Percentiles rank a stretch among this genome's conserved stretches.
Conservation (phyloP, 768 basidiomycete species). For the Auricularia heimuer region DNA sequence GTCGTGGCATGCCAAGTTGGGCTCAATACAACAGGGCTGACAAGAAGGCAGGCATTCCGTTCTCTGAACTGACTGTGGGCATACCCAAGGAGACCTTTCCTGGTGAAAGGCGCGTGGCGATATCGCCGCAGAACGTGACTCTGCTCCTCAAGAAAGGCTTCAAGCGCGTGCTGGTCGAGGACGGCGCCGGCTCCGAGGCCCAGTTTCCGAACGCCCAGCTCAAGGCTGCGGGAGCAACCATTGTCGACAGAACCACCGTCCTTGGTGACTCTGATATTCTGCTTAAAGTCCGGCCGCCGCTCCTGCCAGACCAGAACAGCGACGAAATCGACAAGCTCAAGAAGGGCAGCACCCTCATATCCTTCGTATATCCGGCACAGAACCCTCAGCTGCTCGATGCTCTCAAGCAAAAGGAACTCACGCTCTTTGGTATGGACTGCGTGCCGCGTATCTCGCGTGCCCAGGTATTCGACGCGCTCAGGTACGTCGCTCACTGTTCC, state of each 20-base stretch:
- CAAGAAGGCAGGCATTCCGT: conserved; percentile 39
- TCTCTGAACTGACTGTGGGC: conserved; percentile 64
- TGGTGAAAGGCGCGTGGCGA: conserved; percentile 68
- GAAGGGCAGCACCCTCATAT: conserved; percentile 70
- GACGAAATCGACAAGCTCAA: conserved; percentile 55
- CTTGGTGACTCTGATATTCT: conserved; percentile 63
- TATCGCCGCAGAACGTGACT: conserved; percentile 71
- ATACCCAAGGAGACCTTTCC: conserved; percentile 70
- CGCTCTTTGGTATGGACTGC: conserved; percentile 83
- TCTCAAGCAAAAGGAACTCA: conserved; percentile 55
- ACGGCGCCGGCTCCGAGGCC: conserved; percentile 56
- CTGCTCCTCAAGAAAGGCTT: conserved; percentile 80
- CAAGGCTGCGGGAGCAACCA: conserved; percentile 62
- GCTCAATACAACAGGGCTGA: neutral
- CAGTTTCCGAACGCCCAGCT: conserved; percentile 80
- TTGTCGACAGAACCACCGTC: conserved; percentile 66
- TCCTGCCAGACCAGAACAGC: conserved; percentile 25
- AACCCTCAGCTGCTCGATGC: conserved; percentile 66
- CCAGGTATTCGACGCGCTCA: conserved; percentile 82
- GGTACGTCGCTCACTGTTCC: conserved; percentile 30
- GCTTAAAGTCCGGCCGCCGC: conserved; percentile 77
- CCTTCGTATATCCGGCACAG: conserved; percentile 76
- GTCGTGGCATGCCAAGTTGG: neutral
- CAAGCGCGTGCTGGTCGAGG: conserved; percentile 58
- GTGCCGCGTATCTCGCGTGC: conserved; percentile 87